Percentiles rank a stretch among this genome's conserved stretches.
These are phyloP conservation scores for Aspergillus nanangensis DNA, from an alignment of 495 filamentous ascomycete species.

Conservation along the genomic window DNA sequence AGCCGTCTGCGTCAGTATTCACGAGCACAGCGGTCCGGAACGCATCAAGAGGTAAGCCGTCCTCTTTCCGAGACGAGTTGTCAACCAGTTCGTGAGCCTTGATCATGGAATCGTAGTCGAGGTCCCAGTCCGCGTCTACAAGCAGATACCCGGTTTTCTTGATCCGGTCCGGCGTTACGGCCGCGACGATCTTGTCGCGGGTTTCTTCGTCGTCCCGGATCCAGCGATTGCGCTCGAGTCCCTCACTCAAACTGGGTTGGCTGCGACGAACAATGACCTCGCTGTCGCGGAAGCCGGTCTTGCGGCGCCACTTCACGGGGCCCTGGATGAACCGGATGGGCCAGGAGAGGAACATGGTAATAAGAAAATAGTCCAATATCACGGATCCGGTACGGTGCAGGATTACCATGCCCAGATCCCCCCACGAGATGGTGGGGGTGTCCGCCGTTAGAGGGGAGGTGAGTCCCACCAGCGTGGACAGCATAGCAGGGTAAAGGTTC, in stretches of 20 bases:
- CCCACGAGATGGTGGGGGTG: slow-evolving; percentile 43
- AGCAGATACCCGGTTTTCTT: slow-evolving; percentile 75
- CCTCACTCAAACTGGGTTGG: slow-evolving; percentile 34
- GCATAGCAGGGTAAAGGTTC: slow-evolving; percentile 62
- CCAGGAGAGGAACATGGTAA: slow-evolving; percentile 68
- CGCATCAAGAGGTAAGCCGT: slow-evolving; percentile 41
- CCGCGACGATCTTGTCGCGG: slow-evolving; percentile 52
- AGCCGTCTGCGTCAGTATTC: slow-evolving; percentile 57
- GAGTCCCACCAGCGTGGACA: slow-evolving; percentile 57
- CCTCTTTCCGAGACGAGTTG: slow-evolving; percentile 37
- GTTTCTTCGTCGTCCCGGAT: slow-evolving; percentile 43
- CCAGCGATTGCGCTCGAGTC: slow-evolving; percentile 38
- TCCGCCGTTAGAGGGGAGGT: slow-evolving; percentile 55
- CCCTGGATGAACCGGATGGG: slow-evolving; percentile 65
- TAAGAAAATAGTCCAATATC: slow-evolving; percentile 65
- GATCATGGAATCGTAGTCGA: slow-evolving; percentile 75
- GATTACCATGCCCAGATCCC: slow-evolving; percentile 44
- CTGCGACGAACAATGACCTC: slow-evolving; percentile 75
- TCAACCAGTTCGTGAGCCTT: slow-evolving; percentile 58
- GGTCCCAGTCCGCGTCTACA: slow-evolving; percentile 73
- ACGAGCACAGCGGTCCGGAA: slow-evolving; percentile 65
- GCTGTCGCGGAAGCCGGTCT: slow-evolving; percentile 61
- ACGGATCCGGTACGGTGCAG: slow-evolving; percentile 54
- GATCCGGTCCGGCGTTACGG: slow-evolving; percentile 58
- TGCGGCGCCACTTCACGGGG: slow-evolving; percentile 63